Conservation (phyloP, 2,329 filamentous ascomycete genomes). For the Penicillium olsonii region DNA sequence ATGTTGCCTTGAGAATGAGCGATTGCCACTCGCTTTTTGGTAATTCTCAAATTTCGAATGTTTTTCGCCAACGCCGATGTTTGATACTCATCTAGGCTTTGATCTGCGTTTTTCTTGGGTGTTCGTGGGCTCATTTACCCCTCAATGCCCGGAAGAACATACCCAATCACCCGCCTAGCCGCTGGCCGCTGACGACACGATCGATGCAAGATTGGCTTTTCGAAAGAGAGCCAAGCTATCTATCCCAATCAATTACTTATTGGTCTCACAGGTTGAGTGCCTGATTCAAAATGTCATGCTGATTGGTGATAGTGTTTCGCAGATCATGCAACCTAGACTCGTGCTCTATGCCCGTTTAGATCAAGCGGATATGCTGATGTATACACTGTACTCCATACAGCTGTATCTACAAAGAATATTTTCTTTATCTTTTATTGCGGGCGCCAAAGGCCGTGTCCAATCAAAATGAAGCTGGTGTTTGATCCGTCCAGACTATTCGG, state of each 20-base stretch:
- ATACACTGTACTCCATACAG: background rate
- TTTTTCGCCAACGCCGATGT: background rate
- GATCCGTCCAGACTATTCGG: background rate
- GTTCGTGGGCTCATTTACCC: conserved; percentile 4
- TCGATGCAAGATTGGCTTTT: conserved; percentile 23
- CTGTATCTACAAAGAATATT: background rate
- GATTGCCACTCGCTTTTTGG: background rate
- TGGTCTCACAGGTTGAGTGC: background rate
- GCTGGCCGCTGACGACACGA: conserved; percentile 6
- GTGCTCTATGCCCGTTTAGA: background rate
- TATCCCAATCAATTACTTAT: background rate
- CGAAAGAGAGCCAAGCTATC: conserved; percentile 2
- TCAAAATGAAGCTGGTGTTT: background rate
- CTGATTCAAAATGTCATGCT: background rate
- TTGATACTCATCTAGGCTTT: background rate
- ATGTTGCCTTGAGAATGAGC: background rate
- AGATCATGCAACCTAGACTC: background rate
- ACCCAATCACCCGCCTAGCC: conserved; percentile 12
- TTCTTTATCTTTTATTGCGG: background rate
- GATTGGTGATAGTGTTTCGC: background rate
- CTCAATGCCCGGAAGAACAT: conserved; percentile 2
- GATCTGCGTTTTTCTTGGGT: conserved; percentile 3
- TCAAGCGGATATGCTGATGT: background rate
- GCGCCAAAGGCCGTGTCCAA: background rate
- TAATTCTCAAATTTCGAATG: background rate